Conservation (phyloP, 257 asterid genomes). For the Solanum stenotomum region DNA sequence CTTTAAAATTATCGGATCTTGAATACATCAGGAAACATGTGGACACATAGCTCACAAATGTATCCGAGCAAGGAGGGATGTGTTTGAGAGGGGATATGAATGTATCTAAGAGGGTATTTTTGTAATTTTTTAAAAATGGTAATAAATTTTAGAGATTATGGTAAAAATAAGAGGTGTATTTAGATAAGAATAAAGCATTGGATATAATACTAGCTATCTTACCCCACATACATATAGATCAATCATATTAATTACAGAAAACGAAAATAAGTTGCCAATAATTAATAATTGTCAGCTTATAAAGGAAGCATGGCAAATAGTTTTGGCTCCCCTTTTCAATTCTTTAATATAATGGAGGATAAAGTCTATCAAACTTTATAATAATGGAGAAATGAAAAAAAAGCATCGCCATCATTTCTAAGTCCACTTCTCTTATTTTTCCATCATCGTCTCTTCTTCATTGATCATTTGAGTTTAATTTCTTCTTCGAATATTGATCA, state of each 20-base stretch:
- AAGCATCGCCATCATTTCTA: background rate
- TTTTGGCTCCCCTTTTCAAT: constrained; percentile 29
- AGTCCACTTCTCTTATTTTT: background rate
- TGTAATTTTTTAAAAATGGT: too few species aligned
- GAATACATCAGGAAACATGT: background rate
- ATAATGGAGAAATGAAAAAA: constrained; percentile 4
- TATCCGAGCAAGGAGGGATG: background rate
- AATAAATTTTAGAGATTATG: background rate
- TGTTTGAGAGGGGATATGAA: background rate
- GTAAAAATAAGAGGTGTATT: too few species aligned
- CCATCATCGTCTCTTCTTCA: background rate
- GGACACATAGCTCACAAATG: background rate
- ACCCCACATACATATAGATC: background rate
- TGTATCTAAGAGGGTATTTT: too few species aligned
- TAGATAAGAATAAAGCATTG: background rate
- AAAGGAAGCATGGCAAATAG: constrained; percentile 26
- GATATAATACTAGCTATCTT: background rate
- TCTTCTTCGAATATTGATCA: background rate
- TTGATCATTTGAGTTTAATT: background rate
- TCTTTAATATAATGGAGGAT: constrained; percentile 10
- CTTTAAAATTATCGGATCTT: background rate
- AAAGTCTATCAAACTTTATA: background rate
- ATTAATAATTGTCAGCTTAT: constrained; percentile 15
- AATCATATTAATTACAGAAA: constrained; percentile 9
- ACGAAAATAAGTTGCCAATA: background rate